Evolutionary conservation across 148 eudicot genomes (phyloP).

Genomic region (Rhododendron vialii): DNA sequence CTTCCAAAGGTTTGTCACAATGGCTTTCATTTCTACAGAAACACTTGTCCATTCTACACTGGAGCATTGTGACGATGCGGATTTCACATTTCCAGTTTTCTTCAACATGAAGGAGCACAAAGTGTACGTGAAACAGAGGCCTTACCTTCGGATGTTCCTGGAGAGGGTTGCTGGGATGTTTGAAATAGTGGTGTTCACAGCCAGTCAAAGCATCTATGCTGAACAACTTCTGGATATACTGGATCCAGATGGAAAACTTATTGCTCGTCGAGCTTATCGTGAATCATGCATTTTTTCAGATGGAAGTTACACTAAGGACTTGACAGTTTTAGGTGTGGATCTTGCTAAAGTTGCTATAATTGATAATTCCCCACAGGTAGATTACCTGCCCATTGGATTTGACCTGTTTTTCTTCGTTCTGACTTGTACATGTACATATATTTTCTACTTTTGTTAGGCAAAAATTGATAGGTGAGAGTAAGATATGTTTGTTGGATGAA

Average conservation of each 20-base stretch:
- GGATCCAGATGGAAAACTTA: constrained; percentile 78
- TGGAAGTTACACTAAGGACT: constrained; percentile 87
- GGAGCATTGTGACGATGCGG: constrained; percentile 78
- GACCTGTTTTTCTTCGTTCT: background rate
- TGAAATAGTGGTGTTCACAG: constrained; percentile 85
- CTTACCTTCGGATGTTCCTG: constrained; percentile 69
- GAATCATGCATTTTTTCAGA: constrained; percentile 89
- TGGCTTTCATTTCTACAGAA: constrained; percentile 43
- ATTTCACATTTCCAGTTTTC: constrained; percentile 78
- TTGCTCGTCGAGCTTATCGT: constrained; percentile 79
- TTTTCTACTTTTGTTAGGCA: background rate
- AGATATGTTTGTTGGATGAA: background rate
- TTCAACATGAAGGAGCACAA: constrained; percentile 78
- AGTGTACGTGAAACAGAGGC: constrained; percentile 87
- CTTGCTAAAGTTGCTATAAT: constrained; percentile 88
- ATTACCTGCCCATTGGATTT: background rate
- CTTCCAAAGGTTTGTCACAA: background rate
- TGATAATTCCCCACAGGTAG: constrained; percentile 97
- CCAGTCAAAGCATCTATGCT: constrained; percentile 96
- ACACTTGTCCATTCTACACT: constrained; percentile 92
- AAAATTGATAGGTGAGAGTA: background rate
- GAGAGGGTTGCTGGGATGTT: constrained; percentile 89
- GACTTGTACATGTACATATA: background rate
- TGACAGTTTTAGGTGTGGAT: constrained; percentile 89
- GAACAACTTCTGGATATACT: constrained; percentile 76